phyloP scores from a whole-genome alignment of 1,284 basidiomycete species.

The Crucibulum parvulum region DNA sequence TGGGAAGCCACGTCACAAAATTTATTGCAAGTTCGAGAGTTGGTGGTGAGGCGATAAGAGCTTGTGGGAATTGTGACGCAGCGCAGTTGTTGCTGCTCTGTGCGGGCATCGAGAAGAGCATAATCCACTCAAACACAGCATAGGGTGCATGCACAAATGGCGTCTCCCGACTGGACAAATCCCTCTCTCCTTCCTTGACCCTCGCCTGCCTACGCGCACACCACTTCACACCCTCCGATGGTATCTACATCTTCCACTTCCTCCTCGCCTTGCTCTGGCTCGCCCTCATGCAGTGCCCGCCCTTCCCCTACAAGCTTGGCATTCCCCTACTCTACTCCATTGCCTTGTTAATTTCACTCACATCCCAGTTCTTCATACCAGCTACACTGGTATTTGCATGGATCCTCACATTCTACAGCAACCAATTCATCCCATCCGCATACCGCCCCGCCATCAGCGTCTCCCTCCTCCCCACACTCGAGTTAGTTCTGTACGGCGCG shows the following conservation, averaged over 20 bases:
- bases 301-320: conserved; percentile 78
- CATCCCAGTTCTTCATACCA: conserved; percentile 92
- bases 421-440: conserved; percentile 81
- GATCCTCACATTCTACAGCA: conserved; percentile 87
- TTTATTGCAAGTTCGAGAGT: too few species aligned
- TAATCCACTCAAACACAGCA: too few species aligned
- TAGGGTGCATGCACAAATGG: conserved; percentile 29
- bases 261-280: conserved; percentile 78
- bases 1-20: too few species aligned
- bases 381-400: conserved; percentile 89
- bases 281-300: conserved; percentile 76
- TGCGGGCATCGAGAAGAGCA: too few species aligned
- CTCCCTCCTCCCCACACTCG: conserved; percentile 91
- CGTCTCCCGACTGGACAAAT: conserved; percentile 78
- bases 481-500: conserved; percentile 94
- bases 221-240: conserved; percentile 65
- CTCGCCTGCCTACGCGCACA: conserved; percentile 68
- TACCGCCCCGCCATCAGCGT: conserved; percentile 90
- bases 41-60: too few species aligned
- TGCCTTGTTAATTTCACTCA: conserved; percentile 84
- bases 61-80: too few species aligned
- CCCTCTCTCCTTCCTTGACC: conserved; percentile 73
- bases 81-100: too few species aligned
- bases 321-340: conserved; percentile 80
- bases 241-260: conserved; percentile 70